Base-by-base conservation (phyloP, 2,329 filamentous ascomycete species). In the Arthrobotrys sphaeroides region DNA sequence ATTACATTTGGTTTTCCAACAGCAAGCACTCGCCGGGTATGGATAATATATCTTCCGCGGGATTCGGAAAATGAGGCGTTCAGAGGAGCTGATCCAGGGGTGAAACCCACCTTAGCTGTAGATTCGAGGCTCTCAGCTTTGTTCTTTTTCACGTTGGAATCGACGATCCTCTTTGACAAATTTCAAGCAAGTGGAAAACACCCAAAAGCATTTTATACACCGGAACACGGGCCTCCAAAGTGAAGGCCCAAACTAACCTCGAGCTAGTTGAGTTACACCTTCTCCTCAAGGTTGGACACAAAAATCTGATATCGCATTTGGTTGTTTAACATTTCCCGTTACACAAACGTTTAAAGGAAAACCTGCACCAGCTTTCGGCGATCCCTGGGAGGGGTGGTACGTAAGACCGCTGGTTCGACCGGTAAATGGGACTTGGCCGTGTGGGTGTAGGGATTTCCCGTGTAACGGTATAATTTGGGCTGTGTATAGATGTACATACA, bases 11-110 rank as follows among this genome's bases (percentile, higher is more conserved):
- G 57, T 57, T 62, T n/a, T 36, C 5, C 24, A 45, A 36, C 13
- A 55, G 51, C 16, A 10, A 55, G 18, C 18, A 28, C 18, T 55
- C 51, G 55, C 70, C 42, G 40, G 62, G 62, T 57, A 55, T 62
- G 70, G 60, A 68, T 55, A 74, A 74, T 74, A 74, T 74, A 74
- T 74, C 62, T 74, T 74, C 70, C 70, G 70, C 62, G 62, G 62
- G 45, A 67, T 74, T 74, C 70, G 70, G 70, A 74, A 53, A 70
- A 62, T 31, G 61, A 59, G 53, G 47, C 33, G 55, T 62, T 31
- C 42, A 18, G 28, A 55, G 51, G 51, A 61, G 43, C 42, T 62
- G 57, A 55, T 62, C 66, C 43, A 62, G 36, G 65, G 40, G 36
- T 26, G 42, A 67, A 70, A 43, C 45, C 55, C 33, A 42, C 33